Percentiles rank a stretch among this genome's conserved stretches.
Conservation (phyloP, 2,329 filamentous ascomycete species). For the Ceratocystis papillata region DNA sequence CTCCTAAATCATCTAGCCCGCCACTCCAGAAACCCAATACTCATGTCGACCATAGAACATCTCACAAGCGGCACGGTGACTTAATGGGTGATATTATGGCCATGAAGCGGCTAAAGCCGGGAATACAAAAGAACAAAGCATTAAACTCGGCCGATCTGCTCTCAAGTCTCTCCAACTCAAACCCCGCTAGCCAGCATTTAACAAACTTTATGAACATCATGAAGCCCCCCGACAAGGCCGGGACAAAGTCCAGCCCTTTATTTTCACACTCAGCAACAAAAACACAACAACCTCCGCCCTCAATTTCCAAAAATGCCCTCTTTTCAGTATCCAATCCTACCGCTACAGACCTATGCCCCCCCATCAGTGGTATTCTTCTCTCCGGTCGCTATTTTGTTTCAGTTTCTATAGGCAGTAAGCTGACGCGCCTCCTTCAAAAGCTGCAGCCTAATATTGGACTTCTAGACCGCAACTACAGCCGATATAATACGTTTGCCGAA, state of each 20-base stretch:
- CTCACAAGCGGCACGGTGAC: constrained; percentile 17
- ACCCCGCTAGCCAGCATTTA: constrained; percentile 28
- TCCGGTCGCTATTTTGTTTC: constrained; percentile 20
- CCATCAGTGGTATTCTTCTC: neutral
- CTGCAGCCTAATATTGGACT: constrained; percentile 16
- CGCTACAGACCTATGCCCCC: neutral
- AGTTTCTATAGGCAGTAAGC: constrained; percentile 12
- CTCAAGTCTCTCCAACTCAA: constrained; percentile 12
- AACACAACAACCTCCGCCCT: neutral
- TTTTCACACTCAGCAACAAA: neutral
- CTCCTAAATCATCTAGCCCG: constrained; percentile 12
- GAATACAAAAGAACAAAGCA: neutral
- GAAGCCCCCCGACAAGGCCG: constrained; percentile 18
- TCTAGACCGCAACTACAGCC: constrained; percentile 18
- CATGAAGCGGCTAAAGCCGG: constrained; percentile 10
- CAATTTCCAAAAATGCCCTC: neutral
- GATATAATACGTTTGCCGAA: neutral
- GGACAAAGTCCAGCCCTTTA: constrained; percentile 9
- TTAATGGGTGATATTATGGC: constrained; percentile 13
- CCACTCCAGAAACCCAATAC: neutral
- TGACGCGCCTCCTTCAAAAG: constrained; percentile 19
- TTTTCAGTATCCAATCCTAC: neutral
- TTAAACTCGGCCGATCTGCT: neutral
- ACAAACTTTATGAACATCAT: constrained; percentile 26
- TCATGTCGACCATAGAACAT: neutral